A percentile compares a stretch with the other conserved stretches of the same genome.
These are phyloP conservation scores for Cladophialophora bantiana DNA, from an alignment of 2,329 filamentous ascomycete genomes.

Conservation along the genomic window DNA sequence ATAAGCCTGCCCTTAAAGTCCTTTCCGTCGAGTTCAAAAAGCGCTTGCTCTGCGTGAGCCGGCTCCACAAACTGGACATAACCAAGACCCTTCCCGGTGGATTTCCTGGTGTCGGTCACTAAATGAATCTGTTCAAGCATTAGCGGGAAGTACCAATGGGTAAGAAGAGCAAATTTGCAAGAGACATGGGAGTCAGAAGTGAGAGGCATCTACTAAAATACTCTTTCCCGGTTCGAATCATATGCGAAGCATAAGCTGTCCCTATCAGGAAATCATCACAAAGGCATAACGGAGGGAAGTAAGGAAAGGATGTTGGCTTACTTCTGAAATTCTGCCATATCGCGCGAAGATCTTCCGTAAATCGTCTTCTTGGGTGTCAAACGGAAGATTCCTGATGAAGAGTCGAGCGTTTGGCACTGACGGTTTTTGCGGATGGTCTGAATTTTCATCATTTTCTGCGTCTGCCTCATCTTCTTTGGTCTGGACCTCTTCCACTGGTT, in stretches of 20 bases:
- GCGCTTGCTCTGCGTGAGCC: conserved; percentile 77
- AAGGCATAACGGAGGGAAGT: conserved; percentile 44
- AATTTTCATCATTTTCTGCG: conserved; percentile 13
- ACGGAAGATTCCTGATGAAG: conserved; percentile 89
- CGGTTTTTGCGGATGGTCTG: conserved; percentile 33
- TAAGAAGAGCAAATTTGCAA: conserved; percentile 35
- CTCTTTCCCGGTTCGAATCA: conserved; percentile 91
- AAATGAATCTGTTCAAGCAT: conserved; percentile 77
- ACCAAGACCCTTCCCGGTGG: conserved; percentile 86
- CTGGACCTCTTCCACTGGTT: conserved; percentile 28
- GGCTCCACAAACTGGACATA: conserved; percentile 80
- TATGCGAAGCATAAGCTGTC: conserved; percentile 96
- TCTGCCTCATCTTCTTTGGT: conserved; percentile 34
- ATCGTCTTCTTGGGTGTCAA: conserved; percentile 77
- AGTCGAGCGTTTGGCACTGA: conserved; percentile 69
- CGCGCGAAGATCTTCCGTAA: conserved; percentile 72
- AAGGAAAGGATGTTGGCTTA: conserved; percentile 60
- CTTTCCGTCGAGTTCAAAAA: conserved; percentile 78
- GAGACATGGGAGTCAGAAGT: conserved; percentile 67
- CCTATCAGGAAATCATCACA: conserved; percentile 99
- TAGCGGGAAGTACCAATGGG: conserved; percentile 47
- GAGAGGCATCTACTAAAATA: conserved; percentile 99
- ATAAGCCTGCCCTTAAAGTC: conserved; percentile 92
- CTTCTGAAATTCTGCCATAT: conserved; percentile 84
- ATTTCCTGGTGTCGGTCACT: conserved; percentile 72